Base-by-base conservation (phyloP, 352 stramenopile genomes). In the Phytophthora syringae region DNA sequence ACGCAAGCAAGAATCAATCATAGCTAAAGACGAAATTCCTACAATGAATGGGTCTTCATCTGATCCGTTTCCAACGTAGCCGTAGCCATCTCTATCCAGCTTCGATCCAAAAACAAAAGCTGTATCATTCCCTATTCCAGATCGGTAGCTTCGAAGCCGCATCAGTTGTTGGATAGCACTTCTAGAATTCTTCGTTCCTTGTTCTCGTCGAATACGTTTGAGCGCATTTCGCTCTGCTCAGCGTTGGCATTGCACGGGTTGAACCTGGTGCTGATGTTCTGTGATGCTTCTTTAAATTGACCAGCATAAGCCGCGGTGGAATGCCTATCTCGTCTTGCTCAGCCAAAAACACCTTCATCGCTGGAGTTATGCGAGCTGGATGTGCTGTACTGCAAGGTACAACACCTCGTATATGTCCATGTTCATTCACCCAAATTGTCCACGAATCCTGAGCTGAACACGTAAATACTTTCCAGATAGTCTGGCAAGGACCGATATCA, bases 301-400 rank as follows among this genome's bases (percentile, higher is more conserved):
- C 49, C 11, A 56, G 11, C 30, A 45, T 56, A 3, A 56, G 32
- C 18, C 32, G 20, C 6, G 49, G 49, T 10, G 49, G 32, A 36
- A 55, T 55, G 10, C 15, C 20, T 34, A 56, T 56, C 3, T 56
- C 49, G 22, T 32, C 49, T 56, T 56, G 49, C 20, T 56, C 11
- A 16, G 49, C 20, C 21, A 54, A 18, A 34, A 56, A 56, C 3
- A 21, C 21, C 21, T 56, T 56, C 32, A 56, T 56, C 3, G 49
- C 49, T 56, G 7, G 7, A 7, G 49, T 45, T 15, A 49, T 30
- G 5, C 21, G 7, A 11, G 32, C 28, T 2, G 28, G 28, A n/a
- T 54, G 48, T 16, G 7, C 7, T 3, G 28, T 2, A 27, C 2
- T 16, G 12, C 48, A 54, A 3, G 45, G 27, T 18, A 52, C 1